A percentile compares a stretch with the other conserved stretches of the same genome.
Conservation (phyloP, 2,329 filamentous ascomycete species). For the Pseudopyricularia cyperi region DNA sequence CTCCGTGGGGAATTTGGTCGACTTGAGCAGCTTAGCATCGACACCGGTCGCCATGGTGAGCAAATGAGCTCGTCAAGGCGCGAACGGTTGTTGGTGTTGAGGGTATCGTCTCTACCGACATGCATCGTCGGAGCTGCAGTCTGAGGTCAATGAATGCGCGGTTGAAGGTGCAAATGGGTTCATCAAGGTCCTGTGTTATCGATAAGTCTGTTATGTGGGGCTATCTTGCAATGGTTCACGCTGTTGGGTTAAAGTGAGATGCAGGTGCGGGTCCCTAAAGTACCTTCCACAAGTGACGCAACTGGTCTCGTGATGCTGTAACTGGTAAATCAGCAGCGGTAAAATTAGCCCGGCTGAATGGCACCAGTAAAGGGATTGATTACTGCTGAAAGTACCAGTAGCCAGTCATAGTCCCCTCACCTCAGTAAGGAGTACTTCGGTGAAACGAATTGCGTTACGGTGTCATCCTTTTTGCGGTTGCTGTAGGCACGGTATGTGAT, state of each 20-base stretch:
- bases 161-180: too few species aligned
- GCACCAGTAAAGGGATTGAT: too few species aligned
- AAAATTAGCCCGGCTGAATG: too few species aligned
- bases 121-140: not conserved
- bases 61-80: not conserved
- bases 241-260: too few species aligned
- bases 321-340: too few species aligned
- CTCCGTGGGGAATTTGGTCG: constrained; percentile 86
- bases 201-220: not conserved
- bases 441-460: too few species aligned
- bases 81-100: not conserved
- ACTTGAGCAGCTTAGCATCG: constrained; percentile 78
- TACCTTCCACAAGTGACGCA: not conserved
- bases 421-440: too few species aligned
- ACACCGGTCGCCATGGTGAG: constrained; percentile 64
- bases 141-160: not conserved
- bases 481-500: too few species aligned
- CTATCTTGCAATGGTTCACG: too few species aligned
- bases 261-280: not conserved
- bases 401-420: too few species aligned
- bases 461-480: too few species aligned
- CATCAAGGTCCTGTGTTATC: not conserved
- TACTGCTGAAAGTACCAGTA: too few species aligned
- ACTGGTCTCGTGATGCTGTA: not conserved
- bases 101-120: not conserved